A percentile compares a stretch with the other conserved stretches of the same genome.
These are phyloP conservation scores for Polytrichum commune DNA, from an alignment of 225 moss, liverwort and hornwort genomes.

Conservation along the genomic window DNA sequence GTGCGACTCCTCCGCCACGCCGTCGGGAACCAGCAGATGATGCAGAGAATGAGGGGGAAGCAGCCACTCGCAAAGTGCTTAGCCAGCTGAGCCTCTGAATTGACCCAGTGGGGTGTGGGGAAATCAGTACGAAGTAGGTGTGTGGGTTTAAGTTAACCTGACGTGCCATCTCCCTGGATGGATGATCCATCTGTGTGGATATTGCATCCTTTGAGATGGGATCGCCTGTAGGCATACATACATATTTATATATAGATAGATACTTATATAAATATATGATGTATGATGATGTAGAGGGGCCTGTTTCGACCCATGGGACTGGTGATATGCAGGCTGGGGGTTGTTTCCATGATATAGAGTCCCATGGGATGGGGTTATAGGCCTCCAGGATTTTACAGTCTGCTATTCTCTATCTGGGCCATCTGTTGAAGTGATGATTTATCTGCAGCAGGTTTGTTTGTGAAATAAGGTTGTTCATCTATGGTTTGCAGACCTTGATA, in stretches of 20 bases:
- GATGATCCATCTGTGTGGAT: conserved; percentile 70
- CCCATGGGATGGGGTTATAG: conserved; percentile 23
- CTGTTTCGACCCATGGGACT: conserved; percentile 41
- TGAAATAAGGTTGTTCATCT: too few relatives aligned
- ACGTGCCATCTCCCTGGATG: conserved; percentile 99
- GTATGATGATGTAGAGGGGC: conserved; percentile 12
- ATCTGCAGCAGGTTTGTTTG: conserved; percentile 1
- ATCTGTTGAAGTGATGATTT: conserved; percentile 32
- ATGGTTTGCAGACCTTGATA: too few relatives aligned
- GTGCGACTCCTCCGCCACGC: conserved; percentile 38
- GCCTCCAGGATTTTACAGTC: conserved; percentile 40
- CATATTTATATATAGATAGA: conserved; percentile 60
- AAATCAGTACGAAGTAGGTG: conserved; percentile 51
- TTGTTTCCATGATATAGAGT: conserved; percentile 34
- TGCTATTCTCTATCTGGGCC: conserved; percentile 37
- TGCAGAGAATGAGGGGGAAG: conserved; percentile 65
- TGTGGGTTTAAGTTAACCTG: conserved; percentile 72
- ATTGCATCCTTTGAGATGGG: conserved; percentile 82
- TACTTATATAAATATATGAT: conserved; percentile 30
- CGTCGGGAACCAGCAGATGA: conserved; percentile 45
- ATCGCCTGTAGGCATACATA: conserved; percentile 65
- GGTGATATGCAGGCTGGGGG: conserved; percentile 39
- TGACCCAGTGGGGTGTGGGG: conserved; percentile 42
- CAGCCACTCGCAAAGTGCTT: conserved; percentile 88
- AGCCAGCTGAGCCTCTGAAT: conserved; percentile 95